Base-by-base conservation (phyloP, 768 basidiomycete species). In the Amanita phalloides region DNA sequence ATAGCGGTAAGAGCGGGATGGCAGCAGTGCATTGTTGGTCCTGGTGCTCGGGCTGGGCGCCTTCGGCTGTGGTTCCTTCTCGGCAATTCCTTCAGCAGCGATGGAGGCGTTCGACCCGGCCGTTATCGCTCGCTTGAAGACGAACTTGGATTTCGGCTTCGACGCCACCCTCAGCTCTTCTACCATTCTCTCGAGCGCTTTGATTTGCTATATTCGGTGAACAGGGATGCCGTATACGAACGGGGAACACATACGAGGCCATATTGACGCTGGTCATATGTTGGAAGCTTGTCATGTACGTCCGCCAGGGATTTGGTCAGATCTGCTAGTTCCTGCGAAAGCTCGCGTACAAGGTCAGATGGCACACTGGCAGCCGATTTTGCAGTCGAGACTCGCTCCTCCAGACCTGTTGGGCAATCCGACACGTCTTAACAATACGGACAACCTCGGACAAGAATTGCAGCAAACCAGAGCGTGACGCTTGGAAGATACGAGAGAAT, bases 251-350 rank as follows among this genome's bases (percentile, higher is more conserved):
- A 49, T 57, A 88, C 87, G 58, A 70, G 66, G 62, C 85, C 84
- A 60, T 75, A 84, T 59, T 81, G 82, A 49, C 82, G 74, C 60
- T 85, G 87, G 63, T 89, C 86, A 60, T 87, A 88, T 36, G 74
- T 69, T 3, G 87, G 83, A 42, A 91, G 66, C 53, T 74, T 78
- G 6, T 75, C 74, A 7, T 77, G 79, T 4, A 82, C 86, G 61
- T 82, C 84, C 5, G 73, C 69, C 14, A 90, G 71, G 21, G 69
- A 70, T 58, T 82, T 90, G 41, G 78, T 71, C 41, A 88, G 63
- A 54, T 75, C 78, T 3, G 81, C 75, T 17, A 84, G 63, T 38
- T 78, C 76, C 7, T 68, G 54, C 3, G 79, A 67, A 6, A 85
- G 56, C 14, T 62, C 66, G 51, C 76, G 71, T 3, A 81, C 37